A percentile compares a stretch with the other conserved stretches of the same genome.
Conservation (phyloP, 2,329 filamentous ascomycete genomes). For the Calonectria hawksworthii region DNA sequence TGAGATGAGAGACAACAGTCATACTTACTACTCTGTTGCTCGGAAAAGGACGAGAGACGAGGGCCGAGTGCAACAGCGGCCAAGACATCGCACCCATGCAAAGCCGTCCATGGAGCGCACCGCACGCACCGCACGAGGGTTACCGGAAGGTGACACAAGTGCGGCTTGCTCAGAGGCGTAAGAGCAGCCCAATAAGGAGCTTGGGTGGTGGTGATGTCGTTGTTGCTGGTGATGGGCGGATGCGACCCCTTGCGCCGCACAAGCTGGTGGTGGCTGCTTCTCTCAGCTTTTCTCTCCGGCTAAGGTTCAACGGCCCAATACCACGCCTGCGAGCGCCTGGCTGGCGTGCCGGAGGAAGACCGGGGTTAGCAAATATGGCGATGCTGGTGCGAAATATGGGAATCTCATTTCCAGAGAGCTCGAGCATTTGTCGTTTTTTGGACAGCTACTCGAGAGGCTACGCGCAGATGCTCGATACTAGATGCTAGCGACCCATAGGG, state of each 20-base stretch:
- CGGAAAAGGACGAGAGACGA: slow-evolving; percentile 22
- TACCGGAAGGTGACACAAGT: slow-evolving; percentile 3
- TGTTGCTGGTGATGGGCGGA: slow-evolving; percentile 1
- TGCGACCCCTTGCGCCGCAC: slow-evolving; percentile 21
- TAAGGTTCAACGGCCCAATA: slow-evolving; percentile 18
- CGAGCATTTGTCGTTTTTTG: not conserved
- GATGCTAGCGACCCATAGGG: not conserved
- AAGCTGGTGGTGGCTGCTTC: slow-evolving; percentile 20
- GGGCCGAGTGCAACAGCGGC: not conserved
- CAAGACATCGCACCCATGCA: not conserved
- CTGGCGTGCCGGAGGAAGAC: slow-evolving; percentile 3
- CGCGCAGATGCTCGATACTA: not conserved
- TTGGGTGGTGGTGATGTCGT: slow-evolving; percentile 3
- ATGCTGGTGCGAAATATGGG: slow-evolving; percentile 4
- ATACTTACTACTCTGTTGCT: not conserved
- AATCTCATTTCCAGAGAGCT: slow-evolving; percentile 12
- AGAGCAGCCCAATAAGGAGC: slow-evolving; percentile 14
- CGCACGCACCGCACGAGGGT: not conserved
- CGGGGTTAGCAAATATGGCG: not conserved
- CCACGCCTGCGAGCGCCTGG: slow-evolving; percentile 5
- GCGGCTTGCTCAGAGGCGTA: slow-evolving; percentile 11
- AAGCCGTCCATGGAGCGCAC: not conserved
- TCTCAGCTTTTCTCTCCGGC: slow-evolving; percentile 8
- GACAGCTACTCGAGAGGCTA: not conserved
- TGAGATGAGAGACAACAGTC: not conserved